phyloP scores from a whole-genome alignment of 164 flowering plant genomes.

The Platanus orientalis region DNA sequence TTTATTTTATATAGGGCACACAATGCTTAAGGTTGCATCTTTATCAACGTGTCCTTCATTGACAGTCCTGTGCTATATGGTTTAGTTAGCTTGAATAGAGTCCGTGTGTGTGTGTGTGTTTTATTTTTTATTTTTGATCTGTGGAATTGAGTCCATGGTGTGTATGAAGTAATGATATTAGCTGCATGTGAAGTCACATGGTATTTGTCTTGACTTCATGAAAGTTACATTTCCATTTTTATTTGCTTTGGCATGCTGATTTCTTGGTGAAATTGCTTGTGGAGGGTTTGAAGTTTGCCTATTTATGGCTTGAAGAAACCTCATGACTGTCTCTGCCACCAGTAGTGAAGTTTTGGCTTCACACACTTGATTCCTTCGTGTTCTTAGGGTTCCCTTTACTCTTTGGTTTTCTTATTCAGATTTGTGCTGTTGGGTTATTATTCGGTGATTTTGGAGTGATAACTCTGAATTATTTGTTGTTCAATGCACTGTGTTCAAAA shows the following conservation, averaged over 20 bases:
- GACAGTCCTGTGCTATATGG: too few relatives aligned
- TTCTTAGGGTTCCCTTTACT: background rate
- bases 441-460: constrained; percentile 16
- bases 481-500: constrained; percentile 38
- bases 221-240: background rate
- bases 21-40: too few relatives aligned
- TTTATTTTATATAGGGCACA: too few relatives aligned
- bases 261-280: background rate
- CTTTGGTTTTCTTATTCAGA: too few relatives aligned
- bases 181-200: too few relatives aligned
- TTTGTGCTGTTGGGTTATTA: background rate
- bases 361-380: background rate
- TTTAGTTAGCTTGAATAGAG: too few relatives aligned
- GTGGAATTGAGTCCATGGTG: too few relatives aligned
- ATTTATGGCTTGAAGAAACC: background rate
- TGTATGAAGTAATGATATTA: too few relatives aligned
- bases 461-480: constrained; percentile 30
- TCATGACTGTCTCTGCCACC: background rate
- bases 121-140: too few relatives aligned
- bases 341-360: background rate
- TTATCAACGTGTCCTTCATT: too few relatives aligned
- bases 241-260: background rate
- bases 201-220: too few relatives aligned
- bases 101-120: too few relatives aligned
- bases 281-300: background rate